Base-by-base conservation (phyloP, 2,329 filamentous ascomycete species). In the Knoxdaviesia capensis region DNA sequence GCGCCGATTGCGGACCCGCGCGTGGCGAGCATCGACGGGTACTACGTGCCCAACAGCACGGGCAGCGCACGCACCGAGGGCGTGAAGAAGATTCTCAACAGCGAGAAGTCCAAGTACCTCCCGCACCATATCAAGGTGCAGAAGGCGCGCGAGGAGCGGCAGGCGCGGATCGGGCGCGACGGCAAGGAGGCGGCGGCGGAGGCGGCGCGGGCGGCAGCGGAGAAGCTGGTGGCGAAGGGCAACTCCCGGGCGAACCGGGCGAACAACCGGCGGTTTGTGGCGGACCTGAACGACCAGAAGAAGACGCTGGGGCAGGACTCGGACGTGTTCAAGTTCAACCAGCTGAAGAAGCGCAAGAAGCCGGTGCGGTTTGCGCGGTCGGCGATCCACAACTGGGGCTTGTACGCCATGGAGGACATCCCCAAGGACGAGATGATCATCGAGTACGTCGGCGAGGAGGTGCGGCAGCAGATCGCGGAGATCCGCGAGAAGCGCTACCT, bases 271-370 rank as follows among this genome's bases (percentile, higher is more conserved):
- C 84, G 90, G 39, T 80, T 92, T 47, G 81, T 93, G 48, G 90
- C 90, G 43, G 90, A 96, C 53, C 79, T 98, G 51, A 93, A 93
- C 56, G 84, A 90, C 38, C 87, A 94, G 58, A 93, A 94, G 65
- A 85, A 85, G 61, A 80, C 78, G 8, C 69, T 85, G 20, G 80
- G 80, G 42, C 74, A 75, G 47, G 87, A 94, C 50, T 84, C 86
- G 43, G 88, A 94, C 52, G 85, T 90, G 31, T 74, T 98, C 53
- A 82, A 88, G 45, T 98, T 98, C 71, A 98, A 98, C 60, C 90
- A 96, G 64, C 77, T 98, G 45, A 94, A 96, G 71, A 98, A 96
- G 64, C 82, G 90, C 47, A 98, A 96, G 75, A 98, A 98, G 68
- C 87, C 88, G 1, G 90, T 98, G 57, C 90, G 92, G 56, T 98